phyloP scores from a whole-genome alignment of 2,329 filamentous ascomycete genomes.

The Epichloe festucae region DNA sequence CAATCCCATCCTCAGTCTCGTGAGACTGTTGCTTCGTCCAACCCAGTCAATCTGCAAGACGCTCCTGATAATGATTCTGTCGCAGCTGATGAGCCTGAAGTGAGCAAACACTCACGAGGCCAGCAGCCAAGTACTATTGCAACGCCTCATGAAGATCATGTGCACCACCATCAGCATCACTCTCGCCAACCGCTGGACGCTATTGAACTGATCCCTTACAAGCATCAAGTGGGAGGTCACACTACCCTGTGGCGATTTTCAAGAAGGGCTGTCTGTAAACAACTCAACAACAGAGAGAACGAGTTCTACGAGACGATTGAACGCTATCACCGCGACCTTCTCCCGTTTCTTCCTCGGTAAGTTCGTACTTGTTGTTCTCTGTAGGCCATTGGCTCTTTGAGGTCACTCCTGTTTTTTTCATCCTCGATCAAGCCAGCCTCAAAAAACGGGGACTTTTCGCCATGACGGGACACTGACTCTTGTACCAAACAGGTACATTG shows the following conservation, averaged over 20 bases:
- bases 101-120: slow-evolving; percentile 15
- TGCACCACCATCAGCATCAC: slow-evolving; percentile 38
- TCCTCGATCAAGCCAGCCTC: not conserved
- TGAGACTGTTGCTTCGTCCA: slow-evolving; percentile 16
- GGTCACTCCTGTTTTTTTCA: not conserved
- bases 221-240: slow-evolving; percentile 93
- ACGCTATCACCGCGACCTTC: slow-evolving; percentile 73
- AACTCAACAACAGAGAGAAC: slow-evolving; percentile 95
- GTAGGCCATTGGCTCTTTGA: not conserved
- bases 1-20: slow-evolving; percentile 15
- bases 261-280: slow-evolving; percentile 88
- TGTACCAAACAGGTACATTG: slow-evolving; percentile 61
- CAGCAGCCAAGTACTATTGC: slow-evolving; percentile 24
- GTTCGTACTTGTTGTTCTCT: slow-evolving; percentile 10
- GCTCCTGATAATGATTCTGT: slow-evolving; percentile 24
- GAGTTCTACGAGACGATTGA: slow-evolving; percentile 98
- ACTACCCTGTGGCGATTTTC: slow-evolving; percentile 96
- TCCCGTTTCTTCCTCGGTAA: slow-evolving; percentile 81
- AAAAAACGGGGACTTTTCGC: too few species aligned
- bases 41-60: slow-evolving; percentile 21
- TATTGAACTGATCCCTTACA: slow-evolving; percentile 92
- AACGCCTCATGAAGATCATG: slow-evolving; percentile 32
- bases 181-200: slow-evolving; percentile 61
- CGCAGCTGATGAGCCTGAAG: slow-evolving; percentile 30
- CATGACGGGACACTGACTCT: slow-evolving; percentile 4